Evolutionary conservation across 257 asterid genomes (phyloP), one percentile per base, ranked within the genome.

Genomic region (Eucommia ulmoides): DNA sequence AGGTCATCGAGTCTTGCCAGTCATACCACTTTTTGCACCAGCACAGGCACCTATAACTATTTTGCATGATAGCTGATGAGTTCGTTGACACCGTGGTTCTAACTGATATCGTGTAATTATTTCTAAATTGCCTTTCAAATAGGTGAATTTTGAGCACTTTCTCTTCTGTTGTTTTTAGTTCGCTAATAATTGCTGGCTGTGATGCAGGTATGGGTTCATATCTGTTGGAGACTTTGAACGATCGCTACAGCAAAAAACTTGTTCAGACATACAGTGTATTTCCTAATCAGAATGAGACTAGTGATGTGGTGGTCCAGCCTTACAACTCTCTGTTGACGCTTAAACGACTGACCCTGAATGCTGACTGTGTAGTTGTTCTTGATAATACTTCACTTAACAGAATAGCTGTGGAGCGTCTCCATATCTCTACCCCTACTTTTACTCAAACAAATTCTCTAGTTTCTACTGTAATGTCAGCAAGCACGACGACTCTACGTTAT

Each of bases 261-360:
- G 81, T 91, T 41, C 99, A 91, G 76, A 86, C 99, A 20, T 86
- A 91, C 65, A 91, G 99, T 61, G 99, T 91, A n/a, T 91, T 91
- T 68, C 99, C 97, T 35, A 91, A 86, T 73, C 99, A 91, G 59
- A 86, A 83, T 19, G 95, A 86, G 83, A 86, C 96, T 41, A 91
- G 99, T 75, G 99, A 91, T 60, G 99, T 91, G 71, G 99, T 91
- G 56, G 99, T 86, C 41, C 99, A 91, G 64, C 99, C 99, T 19
- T 91, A 91, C 66, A 91, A 91, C 63, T 91, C 99, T 45, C 97
- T 91, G 54, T 67, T 91, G 64, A 91, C 97, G 2, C 96, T 91
- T 54, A 91, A 91, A 70, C 76, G 99, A 15, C 72, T 91, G 69
- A 83, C 95, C n/a, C 45, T 86, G 55, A 85, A 91, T 74, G 97